Evolutionary conservation across 371 early-diverging fungal species (phyloP).

Genomic region (Haplosporangium sp.): DNA sequence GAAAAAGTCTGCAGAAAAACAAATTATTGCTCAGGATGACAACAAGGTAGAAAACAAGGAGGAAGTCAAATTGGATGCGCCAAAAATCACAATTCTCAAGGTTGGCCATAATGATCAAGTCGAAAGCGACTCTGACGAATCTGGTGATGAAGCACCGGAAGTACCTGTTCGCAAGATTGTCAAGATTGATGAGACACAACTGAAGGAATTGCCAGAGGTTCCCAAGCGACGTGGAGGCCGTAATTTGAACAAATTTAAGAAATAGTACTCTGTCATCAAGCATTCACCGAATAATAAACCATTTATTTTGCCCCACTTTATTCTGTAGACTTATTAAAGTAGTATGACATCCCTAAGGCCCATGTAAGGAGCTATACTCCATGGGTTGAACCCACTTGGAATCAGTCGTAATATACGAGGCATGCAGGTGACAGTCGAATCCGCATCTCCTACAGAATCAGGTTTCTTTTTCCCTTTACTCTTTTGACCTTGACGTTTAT

Average conservation of each 20-base stretch:
- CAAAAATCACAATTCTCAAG: slow-evolving; percentile 31
- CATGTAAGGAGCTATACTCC: slow-evolving; percentile 1
- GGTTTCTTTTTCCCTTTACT: neutral
- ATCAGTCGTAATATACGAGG: slow-evolving; percentile 46
- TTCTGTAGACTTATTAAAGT: no score
- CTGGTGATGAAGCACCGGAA: slow-evolving; percentile 15
- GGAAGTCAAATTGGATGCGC: slow-evolving; percentile 15
- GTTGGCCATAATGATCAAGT: slow-evolving; percentile 12
- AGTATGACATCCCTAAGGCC: no score
- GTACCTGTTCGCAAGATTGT: slow-evolving; percentile 36
- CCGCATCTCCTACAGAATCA: neutral
- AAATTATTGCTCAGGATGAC: slow-evolving; percentile 4
- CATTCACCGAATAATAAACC: neutral
- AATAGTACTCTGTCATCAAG: slow-evolving; percentile 4
- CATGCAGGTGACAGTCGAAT: slow-evolving; percentile 6
- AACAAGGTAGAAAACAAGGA: neutral
- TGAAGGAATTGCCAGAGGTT: slow-evolving; percentile 50
- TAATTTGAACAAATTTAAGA: slow-evolving; percentile 46
- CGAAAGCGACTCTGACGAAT: slow-evolving; percentile 22
- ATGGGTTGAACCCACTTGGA: slow-evolving; percentile 42
- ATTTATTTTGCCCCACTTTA: no score
- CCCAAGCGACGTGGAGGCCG: slow-evolving; percentile 54
- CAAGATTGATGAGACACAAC: slow-evolving; percentile 30
- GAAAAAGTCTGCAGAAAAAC: slow-evolving; percentile 7
- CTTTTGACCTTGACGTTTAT: neutral